Evolutionary conservation across 148 eudicot species (phyloP), one percentile per base, ranked within the genome.

Genomic region (Agrostemma githago): DNA sequence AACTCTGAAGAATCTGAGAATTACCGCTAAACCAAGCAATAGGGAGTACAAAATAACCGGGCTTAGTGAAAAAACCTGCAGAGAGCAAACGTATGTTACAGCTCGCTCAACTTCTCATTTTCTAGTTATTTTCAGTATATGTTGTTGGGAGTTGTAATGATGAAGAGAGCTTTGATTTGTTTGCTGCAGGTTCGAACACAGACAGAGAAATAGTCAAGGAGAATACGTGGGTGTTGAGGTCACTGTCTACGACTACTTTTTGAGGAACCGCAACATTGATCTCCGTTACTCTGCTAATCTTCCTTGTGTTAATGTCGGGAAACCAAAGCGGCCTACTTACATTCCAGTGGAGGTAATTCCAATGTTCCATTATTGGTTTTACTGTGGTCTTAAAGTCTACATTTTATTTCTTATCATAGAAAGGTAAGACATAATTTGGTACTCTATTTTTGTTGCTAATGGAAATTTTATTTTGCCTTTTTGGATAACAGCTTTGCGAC

Each of bases 271-370:
- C 2, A 63, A 74, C 3, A 88, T 88, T 38, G 77, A 76, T 37
- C 79, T 87, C 21, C 74, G 58, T 2, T 76, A 62, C 44, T 85
- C 96, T 41, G 86, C 64, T 54, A 81, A 84, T 59, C 71, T 81
- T 21, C 96, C 96, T 5, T 90, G 96, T 78, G 77, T 90, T 42
- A 88, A 90, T 73, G 89, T 90, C 12, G 96, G 96, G 48, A 88
- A 83, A 75, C 89, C 90, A 7, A 88, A 90, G 80, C 82, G 82
- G 65, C 90, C 96, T 11, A 75, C 78, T n/a, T 88, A 76, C 82
- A 70, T 90, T 41, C 92, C 91, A 19, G 66, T 91, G n/a, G 96
- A 91, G 96, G 96, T 88, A 56, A 62, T 19, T n/a, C n/a, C n/a
- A n/a, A n/a, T n/a, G n/a, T n/a, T n/a, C n/a, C n/a, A n/a, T n/a